Percentiles rank a stretch among this genome's conserved stretches.
Conservation (phyloP, 2,329 filamentous ascomycete species). For the Trichothecium roseum region DNA sequence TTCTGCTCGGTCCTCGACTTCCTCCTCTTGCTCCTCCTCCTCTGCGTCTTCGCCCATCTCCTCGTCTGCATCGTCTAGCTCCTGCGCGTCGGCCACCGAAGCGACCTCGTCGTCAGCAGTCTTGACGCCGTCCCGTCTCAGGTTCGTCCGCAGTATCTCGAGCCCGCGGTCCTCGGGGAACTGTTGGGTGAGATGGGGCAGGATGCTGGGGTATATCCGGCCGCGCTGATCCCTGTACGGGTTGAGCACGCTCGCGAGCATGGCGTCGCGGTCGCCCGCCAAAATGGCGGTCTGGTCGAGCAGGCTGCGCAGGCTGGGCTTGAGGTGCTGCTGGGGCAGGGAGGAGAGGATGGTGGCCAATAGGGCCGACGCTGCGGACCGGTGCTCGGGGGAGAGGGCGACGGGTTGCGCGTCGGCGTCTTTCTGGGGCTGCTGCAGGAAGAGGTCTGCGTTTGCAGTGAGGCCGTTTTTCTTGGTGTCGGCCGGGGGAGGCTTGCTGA, state of each 20-base stretch:
- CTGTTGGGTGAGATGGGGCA: slow-evolving; percentile 66
- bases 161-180: slow-evolving; percentile 54
- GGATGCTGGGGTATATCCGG: slow-evolving; percentile 58
- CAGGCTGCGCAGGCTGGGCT: slow-evolving; percentile 61
- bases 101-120: slow-evolving; percentile 12
- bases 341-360: slow-evolving; percentile 52
- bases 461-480: slow-evolving; percentile 27
- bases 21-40: slow-evolving; percentile 18
- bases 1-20: slow-evolving; percentile 11
- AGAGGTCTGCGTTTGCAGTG: slow-evolving; percentile 60
- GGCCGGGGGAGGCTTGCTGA: slow-evolving; percentile 19
- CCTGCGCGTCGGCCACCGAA: slow-evolving; percentile 26
- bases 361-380: slow-evolving; percentile 47
- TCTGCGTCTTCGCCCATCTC: slow-evolving; percentile 25
- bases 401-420: slow-evolving; percentile 18
- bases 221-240: slow-evolving; percentile 56
- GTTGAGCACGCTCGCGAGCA: slow-evolving; percentile 75
- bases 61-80: slow-evolving; percentile 11
- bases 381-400: slow-evolving; percentile 33
- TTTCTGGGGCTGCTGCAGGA: slow-evolving; percentile 38
- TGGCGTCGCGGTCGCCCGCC: slow-evolving; percentile 55
- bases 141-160: slow-evolving; percentile 57
- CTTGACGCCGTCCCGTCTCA: slow-evolving; percentile 24
- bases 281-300: slow-evolving; percentile 77
- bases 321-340: slow-evolving; percentile 55